Conservation (phyloP, 768 basidiomycete species). For the Royoungia palumana region DNA sequence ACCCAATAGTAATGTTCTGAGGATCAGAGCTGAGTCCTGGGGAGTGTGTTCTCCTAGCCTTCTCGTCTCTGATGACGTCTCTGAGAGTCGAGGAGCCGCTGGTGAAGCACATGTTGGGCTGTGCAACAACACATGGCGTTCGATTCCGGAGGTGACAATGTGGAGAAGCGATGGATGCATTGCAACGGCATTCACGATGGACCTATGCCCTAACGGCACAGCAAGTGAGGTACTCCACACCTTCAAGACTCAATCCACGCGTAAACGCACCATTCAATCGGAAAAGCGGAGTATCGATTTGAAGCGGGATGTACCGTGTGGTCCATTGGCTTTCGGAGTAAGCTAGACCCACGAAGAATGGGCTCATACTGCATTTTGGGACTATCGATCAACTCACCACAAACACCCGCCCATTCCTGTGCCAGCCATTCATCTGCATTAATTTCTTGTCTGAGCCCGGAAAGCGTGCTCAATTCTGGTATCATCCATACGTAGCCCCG, state of each 20-base stretch:
- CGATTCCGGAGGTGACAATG: constrained; percentile 69
- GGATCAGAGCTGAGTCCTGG: constrained; percentile 36
- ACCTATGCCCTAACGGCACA: constrained; percentile 54
- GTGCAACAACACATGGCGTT: constrained; percentile 66
- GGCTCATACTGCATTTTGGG: constrained; percentile 4
- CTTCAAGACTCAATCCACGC: background rate
- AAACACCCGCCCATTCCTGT: constrained; percentile 27
- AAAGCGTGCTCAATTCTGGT: constrained; percentile 47
- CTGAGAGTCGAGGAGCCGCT: constrained; percentile 40
- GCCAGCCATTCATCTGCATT: constrained; percentile 44
- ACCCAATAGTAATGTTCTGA: constrained; percentile 35
- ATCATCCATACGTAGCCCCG: constrained; percentile 76
- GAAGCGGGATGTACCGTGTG: constrained; percentile 55
- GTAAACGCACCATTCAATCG: constrained; percentile 51
- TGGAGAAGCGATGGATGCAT: constrained; percentile 71
- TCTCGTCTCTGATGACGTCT: constrained; percentile 49
- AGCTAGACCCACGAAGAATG: constrained; percentile 31
- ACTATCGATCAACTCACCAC: constrained; percentile 25
- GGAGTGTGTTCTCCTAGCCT: constrained; percentile 33
- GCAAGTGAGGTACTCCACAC: constrained; percentile 1
- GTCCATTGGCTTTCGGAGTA: constrained; percentile 41
- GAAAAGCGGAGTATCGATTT: constrained; percentile 61
- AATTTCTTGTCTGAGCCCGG: constrained; percentile 45
- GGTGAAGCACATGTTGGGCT: constrained; percentile 61
- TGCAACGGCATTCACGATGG: constrained; percentile 71